Evolutionary conservation across 2,329 filamentous ascomycete species (phyloP).

Genomic region (Aspergillus quadricinctus): DNA sequence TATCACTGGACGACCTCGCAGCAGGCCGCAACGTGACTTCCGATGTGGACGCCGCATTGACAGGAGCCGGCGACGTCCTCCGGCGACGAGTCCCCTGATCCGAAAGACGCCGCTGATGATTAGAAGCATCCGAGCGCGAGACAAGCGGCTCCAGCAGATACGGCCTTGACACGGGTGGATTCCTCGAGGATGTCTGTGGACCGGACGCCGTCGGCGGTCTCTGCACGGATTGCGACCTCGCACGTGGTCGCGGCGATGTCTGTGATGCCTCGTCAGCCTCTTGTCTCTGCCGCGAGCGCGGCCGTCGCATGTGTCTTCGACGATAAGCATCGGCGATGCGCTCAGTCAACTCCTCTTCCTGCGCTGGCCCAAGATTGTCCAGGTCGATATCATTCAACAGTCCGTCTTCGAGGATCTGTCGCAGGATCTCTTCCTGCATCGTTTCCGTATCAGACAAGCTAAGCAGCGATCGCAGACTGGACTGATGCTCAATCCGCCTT

Average conservation of each 20-base stretch:
- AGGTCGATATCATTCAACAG: slow-evolving; percentile 83
- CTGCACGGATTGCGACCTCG: slow-evolving; percentile 29
- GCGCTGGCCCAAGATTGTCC: slow-evolving; percentile 75
- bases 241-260: slow-evolving; percentile 24
- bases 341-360: slow-evolving; percentile 86
- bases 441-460: slow-evolving; percentile 72
- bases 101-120: slow-evolving; percentile 34
- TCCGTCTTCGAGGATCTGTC: slow-evolving; percentile 84
- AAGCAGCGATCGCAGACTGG: slow-evolving; percentile 78
- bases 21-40: slow-evolving; percentile 31
- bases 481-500: slow-evolving; percentile 78
- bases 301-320: slow-evolving; percentile 59
- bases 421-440: slow-evolving; percentile 81
- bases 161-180: slow-evolving; percentile 28
- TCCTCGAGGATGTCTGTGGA: slow-evolving; percentile 17
- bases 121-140: slow-evolving; percentile 15
- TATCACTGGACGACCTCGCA: slow-evolving; percentile 34
- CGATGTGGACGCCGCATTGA: slow-evolving; percentile 30
- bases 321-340: slow-evolving; percentile 86
- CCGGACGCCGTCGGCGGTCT: slow-evolving; percentile 15
- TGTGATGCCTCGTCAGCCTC: slow-evolving; percentile 30
- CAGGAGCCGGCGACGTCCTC: slow-evolving; percentile 31
- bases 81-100: slow-evolving; percentile 30
- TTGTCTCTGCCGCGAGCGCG: slow-evolving; percentile 32
- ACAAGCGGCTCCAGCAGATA: slow-evolving; percentile 30